phyloP scores from a whole-genome alignment of 805 yeast genomes.

The Candida michaelii region DNA sequence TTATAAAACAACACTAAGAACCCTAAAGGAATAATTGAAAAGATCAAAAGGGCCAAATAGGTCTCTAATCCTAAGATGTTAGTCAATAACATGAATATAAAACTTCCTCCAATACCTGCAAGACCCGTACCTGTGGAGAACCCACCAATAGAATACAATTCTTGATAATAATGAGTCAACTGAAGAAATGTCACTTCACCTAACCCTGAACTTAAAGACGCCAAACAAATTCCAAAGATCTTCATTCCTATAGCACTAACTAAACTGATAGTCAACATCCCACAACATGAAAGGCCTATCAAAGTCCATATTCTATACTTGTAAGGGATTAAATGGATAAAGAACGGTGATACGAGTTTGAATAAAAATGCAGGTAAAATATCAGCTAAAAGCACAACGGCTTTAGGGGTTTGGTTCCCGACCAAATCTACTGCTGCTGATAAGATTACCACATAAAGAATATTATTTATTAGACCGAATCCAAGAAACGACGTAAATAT shows the following conservation, averaged over 20 bases:
- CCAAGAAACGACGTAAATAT: conserved; percentile 64
- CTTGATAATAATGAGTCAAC: conserved; percentile 73
- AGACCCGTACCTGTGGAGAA: conserved; percentile 97
- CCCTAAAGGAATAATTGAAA: conserved; percentile 54
- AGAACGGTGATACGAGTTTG: conserved; percentile 77
- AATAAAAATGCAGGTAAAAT: conserved; percentile 77
- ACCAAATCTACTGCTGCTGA: conserved; percentile 93
- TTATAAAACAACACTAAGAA: conserved; percentile 36
- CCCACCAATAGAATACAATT: conserved; percentile 64
- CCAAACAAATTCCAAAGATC: conserved; percentile 70
- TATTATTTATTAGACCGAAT: conserved; percentile 85
- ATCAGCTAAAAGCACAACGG: conserved; percentile 80
- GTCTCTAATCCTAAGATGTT: conserved; percentile 62
- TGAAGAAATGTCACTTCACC: conserved; percentile 91
- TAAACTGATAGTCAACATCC: conserved; percentile 71
- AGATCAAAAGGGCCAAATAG: conserved; percentile 53
- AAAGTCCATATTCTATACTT: conserved; percentile 50
- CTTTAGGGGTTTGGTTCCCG: conserved; percentile 81
- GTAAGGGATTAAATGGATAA: conserved; percentile 66
- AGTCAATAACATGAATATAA: conserved; percentile 67
- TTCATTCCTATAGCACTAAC: conserved; percentile 36
- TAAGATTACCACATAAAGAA: conserved; percentile 85
- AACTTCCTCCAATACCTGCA: conserved; percentile 87
- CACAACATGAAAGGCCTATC: conserved; percentile 59
- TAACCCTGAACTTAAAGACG: conserved; percentile 81